Conservation (phyloP, 2,329 filamentous ascomycete species). For the Hawksworthiomyces lignivorus region DNA sequence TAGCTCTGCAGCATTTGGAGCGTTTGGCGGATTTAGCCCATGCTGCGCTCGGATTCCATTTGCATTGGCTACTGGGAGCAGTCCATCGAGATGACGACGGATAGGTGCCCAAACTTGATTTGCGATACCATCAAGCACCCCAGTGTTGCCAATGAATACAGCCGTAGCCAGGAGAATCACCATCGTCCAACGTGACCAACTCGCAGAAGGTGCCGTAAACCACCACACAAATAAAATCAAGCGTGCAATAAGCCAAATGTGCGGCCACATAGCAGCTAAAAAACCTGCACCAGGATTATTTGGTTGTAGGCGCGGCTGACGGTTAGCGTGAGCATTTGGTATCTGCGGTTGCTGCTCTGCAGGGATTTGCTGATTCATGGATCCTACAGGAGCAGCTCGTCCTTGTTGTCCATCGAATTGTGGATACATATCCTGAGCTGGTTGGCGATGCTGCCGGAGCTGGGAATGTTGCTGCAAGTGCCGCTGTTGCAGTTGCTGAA, state of each 20-base stretch:
- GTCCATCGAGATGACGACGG: slow-evolving; percentile 49
- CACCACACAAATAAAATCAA: slow-evolving; percentile 56
- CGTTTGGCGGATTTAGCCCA: no score
- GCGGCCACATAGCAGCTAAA: slow-evolving; percentile 45
- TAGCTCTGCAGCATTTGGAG: background rate
- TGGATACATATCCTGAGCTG: no score
- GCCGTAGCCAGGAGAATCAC: slow-evolving; percentile 45
- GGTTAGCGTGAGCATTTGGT: slow-evolving; percentile 20
- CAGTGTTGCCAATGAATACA: slow-evolving; percentile 53
- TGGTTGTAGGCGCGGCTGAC: slow-evolving; percentile 21
- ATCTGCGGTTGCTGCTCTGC: slow-evolving; percentile 22
- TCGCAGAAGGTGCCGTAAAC: slow-evolving; percentile 51
- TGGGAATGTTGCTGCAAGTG: slow-evolving; percentile 20
- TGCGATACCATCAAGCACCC: slow-evolving; percentile 46
- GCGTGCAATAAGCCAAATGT: slow-evolving; percentile 54
- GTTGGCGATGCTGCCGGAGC: slow-evolving; percentile 20
- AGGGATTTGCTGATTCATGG: no score
- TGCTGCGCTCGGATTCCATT: background rate
- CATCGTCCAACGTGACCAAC: slow-evolving; percentile 52
- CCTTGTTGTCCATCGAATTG: slow-evolving; percentile 21
- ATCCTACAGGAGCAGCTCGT: slow-evolving; percentile 12
- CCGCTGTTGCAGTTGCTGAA: slow-evolving; percentile 12
- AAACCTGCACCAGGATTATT: slow-evolving; percentile 32
- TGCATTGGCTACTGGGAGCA: slow-evolving; percentile 45
- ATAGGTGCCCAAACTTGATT: slow-evolving; percentile 50